Base-by-base conservation (phyloP, 768 basidiomycete genomes). In the Tricholoma hemisulphureum region DNA sequence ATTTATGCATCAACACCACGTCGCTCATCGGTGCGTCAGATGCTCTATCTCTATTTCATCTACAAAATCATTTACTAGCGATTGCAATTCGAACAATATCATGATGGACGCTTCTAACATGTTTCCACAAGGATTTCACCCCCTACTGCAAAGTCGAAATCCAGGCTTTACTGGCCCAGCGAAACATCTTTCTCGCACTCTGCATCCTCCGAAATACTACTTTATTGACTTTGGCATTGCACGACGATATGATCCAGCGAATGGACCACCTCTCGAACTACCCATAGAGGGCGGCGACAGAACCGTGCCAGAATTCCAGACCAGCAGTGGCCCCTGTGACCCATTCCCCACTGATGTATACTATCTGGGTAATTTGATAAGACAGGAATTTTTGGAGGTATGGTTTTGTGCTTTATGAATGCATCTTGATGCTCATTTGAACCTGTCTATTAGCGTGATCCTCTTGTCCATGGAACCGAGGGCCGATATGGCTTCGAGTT, bases 251-350 rank as follows among this genome's bases (percentile, higher is more conserved):
- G 45, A 54, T 18, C 66, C 70, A 0, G 57, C 63, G 0, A 59
- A 69, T 10, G 57, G 55, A 0, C 48, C 71, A 1, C 71, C 70
- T 0, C 62, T 61, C 0, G 69, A 70, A 24, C 18, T 53, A 6
- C 70, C 72, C 0, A 66, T 73, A 0, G 62, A 63, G 37, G 77
- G 80, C 0, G 80, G 74, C 1, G 77, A 80, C 61, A 75, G 68
- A 55, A 61, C 71, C 2, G 73, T 73, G 1, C 75, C 75, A 2
- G 76, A 77, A 29, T 72, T 72, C 41, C 52, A 62, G 7, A 56
- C 56, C 1, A 21, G 45, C 2, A 34, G 61, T 2, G 55, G 59
- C 4, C 67, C 59, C n/a, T 58, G 69, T 11, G 56, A 77, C 51
- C 69, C 75, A 0, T 78, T 77, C 46, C 59, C 71, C 0, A 69